These are phyloP conservation scores for Paecilomyces sp. DNA, from an alignment of 2,329 filamentous ascomycete genomes.

Conservation along the genomic window DNA sequence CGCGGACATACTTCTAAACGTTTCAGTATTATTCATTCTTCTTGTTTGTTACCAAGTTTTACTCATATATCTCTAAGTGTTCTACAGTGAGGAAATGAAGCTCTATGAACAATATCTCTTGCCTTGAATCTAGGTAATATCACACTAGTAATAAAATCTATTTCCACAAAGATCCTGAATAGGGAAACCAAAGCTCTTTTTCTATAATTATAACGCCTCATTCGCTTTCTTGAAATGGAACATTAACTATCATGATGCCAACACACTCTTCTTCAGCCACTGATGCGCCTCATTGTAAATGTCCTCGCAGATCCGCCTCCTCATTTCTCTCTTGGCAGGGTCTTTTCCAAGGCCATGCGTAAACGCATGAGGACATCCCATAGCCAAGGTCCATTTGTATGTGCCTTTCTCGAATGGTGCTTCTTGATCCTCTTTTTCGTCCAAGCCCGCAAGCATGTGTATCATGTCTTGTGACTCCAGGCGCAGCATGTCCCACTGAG, in stretches of 20 bases:
- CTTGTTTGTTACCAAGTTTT: not conserved
- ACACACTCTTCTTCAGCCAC: not conserved
- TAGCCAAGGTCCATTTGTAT: constrained; percentile 2
- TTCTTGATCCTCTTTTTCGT: not conserved
- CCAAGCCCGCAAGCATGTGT: not conserved
- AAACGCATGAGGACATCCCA: not conserved
- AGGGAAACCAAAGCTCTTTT: not conserved
- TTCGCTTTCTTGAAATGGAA: not conserved
- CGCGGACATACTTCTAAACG: not conserved
- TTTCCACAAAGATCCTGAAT: not conserved
- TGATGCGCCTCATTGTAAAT: not conserved
- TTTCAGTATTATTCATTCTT: not conserved
- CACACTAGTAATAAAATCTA: no score
- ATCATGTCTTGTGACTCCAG: constrained; percentile 25
- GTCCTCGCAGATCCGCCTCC: not conserved
- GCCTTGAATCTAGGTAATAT: no score
- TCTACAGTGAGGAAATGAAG: no score
- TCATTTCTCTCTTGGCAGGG: not conserved
- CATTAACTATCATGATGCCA: not conserved
- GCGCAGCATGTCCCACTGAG: constrained; percentile 37
- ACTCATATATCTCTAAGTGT: not conserved
- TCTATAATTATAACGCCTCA: not conserved
- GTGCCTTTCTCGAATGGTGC: not conserved
- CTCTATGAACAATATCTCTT: no score
- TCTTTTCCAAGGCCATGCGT: not conserved